phyloP scores from a whole-genome alignment of 2,329 filamentous ascomycete genomes.

The Apiospora pterosperma region DNA sequence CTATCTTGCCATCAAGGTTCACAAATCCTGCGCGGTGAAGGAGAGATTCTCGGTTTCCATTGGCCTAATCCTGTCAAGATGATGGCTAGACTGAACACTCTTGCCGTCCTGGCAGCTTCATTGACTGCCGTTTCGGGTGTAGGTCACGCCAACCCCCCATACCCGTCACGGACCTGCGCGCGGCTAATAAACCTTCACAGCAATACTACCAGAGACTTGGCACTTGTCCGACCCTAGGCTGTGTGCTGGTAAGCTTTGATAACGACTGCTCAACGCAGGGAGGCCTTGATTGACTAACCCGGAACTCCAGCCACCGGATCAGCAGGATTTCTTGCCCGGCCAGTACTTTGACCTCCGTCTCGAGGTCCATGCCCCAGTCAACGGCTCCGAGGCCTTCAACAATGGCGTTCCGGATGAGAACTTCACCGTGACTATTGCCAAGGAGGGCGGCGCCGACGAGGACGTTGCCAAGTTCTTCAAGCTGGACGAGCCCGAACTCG shows the following conservation, averaged over 20 bases:
- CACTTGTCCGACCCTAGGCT: conserved; percentile 56
- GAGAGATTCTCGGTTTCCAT: background rate
- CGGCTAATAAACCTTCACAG: background rate
- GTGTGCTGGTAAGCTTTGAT: conserved; percentile 37
- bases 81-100: conserved; percentile 33
- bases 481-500: conserved; percentile 66
- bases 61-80: conserved; percentile 17
- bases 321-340: conserved; percentile 77
- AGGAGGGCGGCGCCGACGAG: conserved; percentile 52
- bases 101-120: conserved; percentile 29
- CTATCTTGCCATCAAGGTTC: conserved; percentile 1
- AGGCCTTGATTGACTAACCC: background rate
- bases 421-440: conserved; percentile 73
- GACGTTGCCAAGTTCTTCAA: conserved; percentile 65
- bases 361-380: conserved; percentile 77
- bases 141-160: background rate
- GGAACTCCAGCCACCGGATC: conserved; percentile 45
- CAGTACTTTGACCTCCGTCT: conserved; percentile 83
- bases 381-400: conserved; percentile 75
- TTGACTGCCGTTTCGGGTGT: conserved; percentile 30
- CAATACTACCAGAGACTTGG: conserved; percentile 54
- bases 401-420: conserved; percentile 65
- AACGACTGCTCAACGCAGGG: background rate
- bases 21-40: background rate
- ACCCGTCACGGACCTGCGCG: too few species aligned